Conservation (phyloP, 1,284 basidiomycete species). For the Trametes pubescens region DNA sequence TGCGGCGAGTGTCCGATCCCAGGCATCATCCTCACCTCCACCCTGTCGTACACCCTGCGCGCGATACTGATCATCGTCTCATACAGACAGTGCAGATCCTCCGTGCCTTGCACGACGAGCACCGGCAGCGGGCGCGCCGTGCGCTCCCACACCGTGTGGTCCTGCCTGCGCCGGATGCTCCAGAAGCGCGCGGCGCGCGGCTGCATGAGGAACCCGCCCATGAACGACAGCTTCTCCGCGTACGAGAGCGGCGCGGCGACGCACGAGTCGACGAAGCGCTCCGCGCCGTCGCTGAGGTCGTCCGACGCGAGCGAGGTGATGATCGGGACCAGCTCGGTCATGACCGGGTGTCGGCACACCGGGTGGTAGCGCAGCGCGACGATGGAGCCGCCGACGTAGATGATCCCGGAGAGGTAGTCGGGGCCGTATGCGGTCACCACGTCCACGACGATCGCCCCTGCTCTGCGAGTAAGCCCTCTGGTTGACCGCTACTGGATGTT, state of each 20-base stretch:
- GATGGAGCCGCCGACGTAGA: slow-evolving; percentile 44
- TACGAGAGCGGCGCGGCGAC: slow-evolving; percentile 42
- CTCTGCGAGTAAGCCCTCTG: slow-evolving; percentile 33
- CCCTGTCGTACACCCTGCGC: slow-evolving; percentile 40
- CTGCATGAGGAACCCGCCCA: slow-evolving; percentile 47
- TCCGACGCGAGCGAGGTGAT: slow-evolving; percentile 41
- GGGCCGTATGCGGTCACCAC: slow-evolving; percentile 45
- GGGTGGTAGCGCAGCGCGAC: slow-evolving; percentile 35
- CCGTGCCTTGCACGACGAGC: slow-evolving; percentile 45
- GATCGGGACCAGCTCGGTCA: slow-evolving; percentile 40
- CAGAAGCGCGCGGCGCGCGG: slow-evolving; percentile 42
- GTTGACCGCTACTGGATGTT: too few relatives aligned
- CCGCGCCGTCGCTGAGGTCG: slow-evolving; percentile 40
- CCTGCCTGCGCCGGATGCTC: slow-evolving; percentile 44
- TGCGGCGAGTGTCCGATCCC: slow-evolving; percentile 46
- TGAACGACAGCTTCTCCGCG: slow-evolving; percentile 43
- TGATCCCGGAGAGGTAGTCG: slow-evolving; percentile 45
- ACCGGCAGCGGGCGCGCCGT: slow-evolving; percentile 43
- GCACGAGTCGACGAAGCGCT: slow-evolving; percentile 45
- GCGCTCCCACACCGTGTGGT: slow-evolving; percentile 41
- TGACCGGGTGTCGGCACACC: slow-evolving; percentile 42
- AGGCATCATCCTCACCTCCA: slow-evolving; percentile 41
- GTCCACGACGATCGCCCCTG: slow-evolving; percentile 41
- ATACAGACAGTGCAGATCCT: slow-evolving; percentile 42
- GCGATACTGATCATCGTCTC: slow-evolving; percentile 41